Conservation (phyloP, 176 grass and related monocot genomes). For the Carex scoparia region DNA sequence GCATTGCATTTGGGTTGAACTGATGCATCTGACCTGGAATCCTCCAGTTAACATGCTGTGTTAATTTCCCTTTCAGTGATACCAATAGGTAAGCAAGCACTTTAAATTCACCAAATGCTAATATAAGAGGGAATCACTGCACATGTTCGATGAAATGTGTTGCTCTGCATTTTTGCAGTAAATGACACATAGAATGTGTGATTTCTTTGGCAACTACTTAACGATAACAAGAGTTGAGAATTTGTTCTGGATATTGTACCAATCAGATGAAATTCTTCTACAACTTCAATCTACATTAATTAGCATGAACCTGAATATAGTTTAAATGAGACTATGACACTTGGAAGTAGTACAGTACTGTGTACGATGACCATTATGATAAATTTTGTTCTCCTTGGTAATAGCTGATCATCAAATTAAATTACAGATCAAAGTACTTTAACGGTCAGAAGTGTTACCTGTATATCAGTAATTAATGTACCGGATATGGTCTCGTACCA, state of each 20-base stretch:
- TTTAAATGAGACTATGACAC: slow-evolving; percentile 2
- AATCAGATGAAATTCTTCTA: neutral
- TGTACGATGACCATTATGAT: neutral
- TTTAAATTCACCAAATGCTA: neutral
- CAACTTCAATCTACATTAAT: neutral
- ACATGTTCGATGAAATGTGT: neutral
- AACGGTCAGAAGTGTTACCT: neutral
- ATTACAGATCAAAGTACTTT: neutral
- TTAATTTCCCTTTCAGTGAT: neutral
- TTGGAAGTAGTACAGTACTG: neutral
- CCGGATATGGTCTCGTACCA: neutral
- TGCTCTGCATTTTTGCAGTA: neutral
- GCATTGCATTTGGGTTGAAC: neutral
- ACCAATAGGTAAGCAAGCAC: neutral
- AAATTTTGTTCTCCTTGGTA: neutral
- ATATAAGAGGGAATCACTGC: neutral
- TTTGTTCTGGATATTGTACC: neutral
- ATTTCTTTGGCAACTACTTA: neutral
- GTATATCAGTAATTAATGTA: neutral
- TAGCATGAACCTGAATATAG: neutral
- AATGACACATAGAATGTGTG: neutral
- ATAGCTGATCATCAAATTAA: neutral
- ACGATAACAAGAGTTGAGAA: neutral
- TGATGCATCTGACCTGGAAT: neutral
- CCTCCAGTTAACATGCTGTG: neutral